Percentiles rank a stretch among this genome's conserved stretches.
Evolutionary conservation across 164 flowering plant species (phyloP).

Genomic region (Annona cherimola): DNA sequence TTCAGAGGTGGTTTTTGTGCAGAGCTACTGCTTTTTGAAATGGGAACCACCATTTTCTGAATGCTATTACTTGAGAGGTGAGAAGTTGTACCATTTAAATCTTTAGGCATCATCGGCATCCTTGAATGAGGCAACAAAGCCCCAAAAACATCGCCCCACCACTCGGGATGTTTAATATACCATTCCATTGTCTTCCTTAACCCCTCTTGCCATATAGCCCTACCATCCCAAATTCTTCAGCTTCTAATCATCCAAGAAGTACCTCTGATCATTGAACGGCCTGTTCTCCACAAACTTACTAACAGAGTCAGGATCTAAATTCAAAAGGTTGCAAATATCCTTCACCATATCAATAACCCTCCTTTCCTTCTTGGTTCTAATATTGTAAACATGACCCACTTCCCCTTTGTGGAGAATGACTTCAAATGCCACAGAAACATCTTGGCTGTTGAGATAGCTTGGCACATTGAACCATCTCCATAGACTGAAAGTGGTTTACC

Average conservation of each 20-base stretch:
- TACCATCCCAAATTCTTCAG: slow-evolving; percentile 57
- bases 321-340: too few relatives aligned
- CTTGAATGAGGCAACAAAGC: slow-evolving; percentile 40
- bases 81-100: slow-evolving; percentile 49
- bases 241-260: slow-evolving; percentile 67
- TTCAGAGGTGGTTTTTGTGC: slow-evolving; percentile 33
- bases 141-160: slow-evolving; percentile 78
- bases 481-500: too few relatives aligned
- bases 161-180: slow-evolving; percentile 56
- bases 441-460: too few relatives aligned
- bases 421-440: too few relatives aligned
- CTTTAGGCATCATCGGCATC: slow-evolving; percentile 61
- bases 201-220: slow-evolving; percentile 66
- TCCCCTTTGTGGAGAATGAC: too few relatives aligned
- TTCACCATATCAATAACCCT: too few relatives aligned
- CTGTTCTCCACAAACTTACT: slow-evolving; percentile 61
- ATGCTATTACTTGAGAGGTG: slow-evolving; percentile 34
- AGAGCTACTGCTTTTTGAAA: slow-evolving; percentile 25
- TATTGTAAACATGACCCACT: too few relatives aligned
- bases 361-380: too few relatives aligned
- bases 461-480: too few relatives aligned
- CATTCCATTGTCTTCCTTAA: slow-evolving; percentile 58
- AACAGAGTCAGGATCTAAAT: slow-evolving; percentile 13
- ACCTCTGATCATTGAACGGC: slow-evolving; percentile 66
- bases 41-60: slow-evolving; percentile 25